A percentile compares a stretch with the other conserved stretches of the same genome.
phyloP scores from a whole-genome alignment of 1,284 basidiomycete species.

The Malassezia nana region DNA sequence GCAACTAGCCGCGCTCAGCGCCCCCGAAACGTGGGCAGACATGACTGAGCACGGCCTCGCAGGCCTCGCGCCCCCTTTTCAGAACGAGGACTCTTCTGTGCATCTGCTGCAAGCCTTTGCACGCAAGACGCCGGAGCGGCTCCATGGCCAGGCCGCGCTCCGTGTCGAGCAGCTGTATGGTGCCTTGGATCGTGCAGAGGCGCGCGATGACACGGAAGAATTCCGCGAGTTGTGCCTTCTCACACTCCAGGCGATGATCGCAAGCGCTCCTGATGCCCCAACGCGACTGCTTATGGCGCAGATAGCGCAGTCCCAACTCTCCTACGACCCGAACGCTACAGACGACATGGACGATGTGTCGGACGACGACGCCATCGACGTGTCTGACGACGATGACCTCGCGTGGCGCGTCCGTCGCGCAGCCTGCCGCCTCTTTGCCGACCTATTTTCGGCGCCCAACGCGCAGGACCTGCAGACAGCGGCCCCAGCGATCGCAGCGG shows the following conservation, averaged over 20 bases:
- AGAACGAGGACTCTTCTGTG: constrained; percentile 55
- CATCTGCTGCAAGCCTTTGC: constrained; percentile 64
- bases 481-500: constrained; percentile 72
- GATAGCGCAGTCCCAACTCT: constrained; percentile 65
- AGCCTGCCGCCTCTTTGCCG: constrained; percentile 76
- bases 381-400: constrained; percentile 82
- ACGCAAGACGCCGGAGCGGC: constrained; percentile 30
- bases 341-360: constrained; percentile 54
- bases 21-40: constrained; percentile 19
- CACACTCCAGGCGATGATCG: constrained; percentile 58
- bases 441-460: constrained; percentile 68
- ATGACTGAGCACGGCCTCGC: constrained; percentile 6
- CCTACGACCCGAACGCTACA: constrained; percentile 92
- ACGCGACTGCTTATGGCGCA: constrained; percentile 57
- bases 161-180: constrained; percentile 50
- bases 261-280: constrained; percentile 63
- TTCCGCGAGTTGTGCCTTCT: constrained; percentile 53
- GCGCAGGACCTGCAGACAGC: constrained; percentile 61
- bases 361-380: constrained; percentile 55
- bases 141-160: constrained; percentile 25
- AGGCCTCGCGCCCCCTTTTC: neutral
- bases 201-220: constrained; percentile 68
- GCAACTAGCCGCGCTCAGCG: constrained; percentile 56
- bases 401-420: constrained; percentile 94
- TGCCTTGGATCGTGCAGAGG: constrained; percentile 57